Base-by-base conservation (phyloP, 1,139 yeast species). In the Pichia norvegensis region DNA sequence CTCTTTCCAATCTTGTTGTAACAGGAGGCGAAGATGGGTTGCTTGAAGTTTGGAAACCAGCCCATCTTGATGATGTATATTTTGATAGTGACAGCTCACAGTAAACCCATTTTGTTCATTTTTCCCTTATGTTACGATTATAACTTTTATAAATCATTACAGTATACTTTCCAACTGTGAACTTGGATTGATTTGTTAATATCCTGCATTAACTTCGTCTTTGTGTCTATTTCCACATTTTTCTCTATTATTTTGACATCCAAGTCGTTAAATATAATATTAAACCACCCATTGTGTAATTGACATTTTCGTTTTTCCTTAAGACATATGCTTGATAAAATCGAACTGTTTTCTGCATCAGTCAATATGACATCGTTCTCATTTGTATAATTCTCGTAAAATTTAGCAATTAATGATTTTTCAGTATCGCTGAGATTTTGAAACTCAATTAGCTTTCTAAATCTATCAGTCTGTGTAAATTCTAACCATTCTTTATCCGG, bases 221-320 rank as follows among this genome's bases (percentile, higher is more conserved):
- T 55, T 13, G 50, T 48, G 14, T 58, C 59, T 13, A 68, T 59
- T 44, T 69, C 67, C 3, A 55, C 54, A 27, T 64, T 62, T 29
- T 62, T 52, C 36, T 65, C 69, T 19, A 64, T 59, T 14, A 73
- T 55, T 45, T 71, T 71, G 49, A 64, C 44, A 16, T 62, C 64
- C 16, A 66, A 55, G 27, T 64, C 66, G 43, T 80, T 85, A 23
- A 65, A 61, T 16, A 72, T 57, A 44, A 85, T 72, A 41, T 67
- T 67, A 61, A 70, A 72, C 95, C 95, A 85, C 0, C 83, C 81
- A 41, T 70, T 69, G 57, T 85, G 95, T 42, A 78, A 73, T 5
- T 63, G 61, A 60, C 95, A 85, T 55, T 81, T 81, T 44, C 79
- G 71, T 52, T 76, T 76, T 44, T 84, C 92, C n/a, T 67, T 64